Base-by-base conservation (phyloP, 2,329 filamentous ascomycete species). In the Madurella mycetomatis region DNA sequence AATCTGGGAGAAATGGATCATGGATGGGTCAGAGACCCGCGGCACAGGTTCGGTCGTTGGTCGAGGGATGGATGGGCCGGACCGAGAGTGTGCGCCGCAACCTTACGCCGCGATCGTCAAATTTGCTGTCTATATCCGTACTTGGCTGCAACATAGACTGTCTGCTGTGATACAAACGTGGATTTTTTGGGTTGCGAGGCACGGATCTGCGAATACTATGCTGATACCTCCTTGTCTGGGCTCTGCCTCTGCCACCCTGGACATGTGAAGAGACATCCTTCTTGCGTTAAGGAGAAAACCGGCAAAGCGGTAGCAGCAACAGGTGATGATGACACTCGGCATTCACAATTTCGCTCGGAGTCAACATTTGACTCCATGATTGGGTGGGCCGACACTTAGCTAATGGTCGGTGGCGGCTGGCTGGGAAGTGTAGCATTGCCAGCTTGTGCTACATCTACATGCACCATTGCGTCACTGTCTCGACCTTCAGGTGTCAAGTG, bases 391-490 rank as follows among this genome's bases (percentile, higher is more conserved):
- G 25, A 25, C 25, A 25, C 25, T 25, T 25, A 25, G 25, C 25
- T 25, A 7, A 7, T 25, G 3, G 3, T 25, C 25, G 3, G 25
- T 25, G 25, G 25, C 25, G 25, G 25, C 25, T 25, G 25, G 25
- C 25, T 25, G 25, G 41, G 40, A 25, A 43, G 46, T 41, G 40
- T 42, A 43, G 40, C 31, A 18, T 15, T 34, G 16, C 51, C 8
- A 34, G 44, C 17, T 16, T 43, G 31, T 18, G 17, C 17, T 31
- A 19, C 41, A 43, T 30, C 30, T 17, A 18, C 16, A 52, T 60
- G 55, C 49, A 53, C 5, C 12, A 58, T 60, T 58, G 51, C 55
- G 49, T 60, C 55, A 60, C 55, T 18, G n/a, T 50, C 47, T 46
- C 25, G 42, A 12, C 12, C 13, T 37, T 42, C 2, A 2, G 25